Base-by-base conservation (phyloP, 306 rosid genomes). In the Corylus heterophylla region DNA sequence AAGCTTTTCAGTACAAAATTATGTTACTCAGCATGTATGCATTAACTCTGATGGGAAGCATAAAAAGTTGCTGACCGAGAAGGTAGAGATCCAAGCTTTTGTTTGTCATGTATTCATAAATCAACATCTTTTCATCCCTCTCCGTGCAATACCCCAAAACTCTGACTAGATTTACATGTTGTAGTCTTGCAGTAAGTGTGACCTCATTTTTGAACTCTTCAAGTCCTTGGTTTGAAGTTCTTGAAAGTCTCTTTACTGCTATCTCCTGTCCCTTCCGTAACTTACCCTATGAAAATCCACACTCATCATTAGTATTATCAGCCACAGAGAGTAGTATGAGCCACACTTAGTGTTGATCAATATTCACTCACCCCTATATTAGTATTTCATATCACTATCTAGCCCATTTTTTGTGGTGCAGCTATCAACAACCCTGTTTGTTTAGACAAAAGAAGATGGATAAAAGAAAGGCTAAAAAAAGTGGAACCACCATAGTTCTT, bases 181-280 rank as follows among this genome's bases (percentile, higher is more conserved):
- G 88, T 3, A 87, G 76, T 66, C 88, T 82, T 70, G 88, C 86
- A 0, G 84, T 84, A 47, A 85, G 81, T 8, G 76, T 54, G 50
- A 88, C 87, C 76, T 90, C 94, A 58, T 84, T 88, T 74, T 77
- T 54, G 51, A 90, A 88, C 71, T 90, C 92, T 70, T 82, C 84
- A 39, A 69, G 74, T 27, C 90, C 91, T 75, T 88, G 91, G 45
- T 37, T 69, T 1, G 91, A 90, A 5, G 83, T 55, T 75, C 73
- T 78, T 11, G 91, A 86, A 70, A 86, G 79, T 48, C 82, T 81
- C 50, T 88, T 90, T 20, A 83, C 89, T 0, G 89, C 85, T 69
- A 88, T 73, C 56, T 84, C 85, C 20, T 55, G 54, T 22, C 83
- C 86, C 66, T 67, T 25, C 14, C 59, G 59, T 31, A 88, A 27